Evolutionary conservation across 208 protist species (phyloP).

Genomic region (Trypanosoma mega): DNA sequence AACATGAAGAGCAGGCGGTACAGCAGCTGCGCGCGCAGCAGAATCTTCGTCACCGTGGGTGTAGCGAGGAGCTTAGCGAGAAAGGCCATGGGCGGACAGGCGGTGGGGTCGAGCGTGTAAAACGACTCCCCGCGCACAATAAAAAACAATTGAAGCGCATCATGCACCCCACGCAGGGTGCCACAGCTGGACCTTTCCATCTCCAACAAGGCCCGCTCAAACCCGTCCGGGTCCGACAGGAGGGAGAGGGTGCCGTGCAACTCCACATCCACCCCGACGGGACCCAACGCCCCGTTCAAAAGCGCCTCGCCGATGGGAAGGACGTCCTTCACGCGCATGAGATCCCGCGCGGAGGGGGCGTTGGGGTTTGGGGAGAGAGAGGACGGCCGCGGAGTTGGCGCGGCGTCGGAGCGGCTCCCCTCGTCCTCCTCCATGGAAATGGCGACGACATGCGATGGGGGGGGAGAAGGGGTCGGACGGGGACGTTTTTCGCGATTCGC

Average conservation of each 20-base stretch:
- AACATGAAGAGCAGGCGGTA: constrained; percentile 70
- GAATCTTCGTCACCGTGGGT: constrained; percentile 42
- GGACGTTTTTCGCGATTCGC: no score
- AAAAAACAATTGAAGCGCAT: constrained; percentile 41
- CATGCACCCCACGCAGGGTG: constrained; percentile 25
- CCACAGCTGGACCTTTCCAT: constrained; percentile 35
- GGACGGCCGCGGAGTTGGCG: neutral
- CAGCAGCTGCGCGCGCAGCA: constrained; percentile 46
- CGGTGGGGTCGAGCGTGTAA: constrained; percentile 45
- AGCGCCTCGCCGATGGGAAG: constrained; percentile 44
- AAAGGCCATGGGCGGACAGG: constrained; percentile 45
- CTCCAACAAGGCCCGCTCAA: constrained; percentile 31
- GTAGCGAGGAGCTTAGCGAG: constrained; percentile 52
- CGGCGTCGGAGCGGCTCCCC: constrained; percentile 9
- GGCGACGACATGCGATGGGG: no score
- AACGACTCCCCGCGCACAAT: constrained; percentile 34
- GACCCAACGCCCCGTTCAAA: constrained; percentile 49
- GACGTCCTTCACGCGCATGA: constrained; percentile 33
- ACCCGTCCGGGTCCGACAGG: constrained; percentile 39
- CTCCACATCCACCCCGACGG: constrained; percentile 64
- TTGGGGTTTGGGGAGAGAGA: constrained; percentile 6
- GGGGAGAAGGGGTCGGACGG: no score
- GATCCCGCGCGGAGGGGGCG: neutral
- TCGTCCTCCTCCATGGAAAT: no score
- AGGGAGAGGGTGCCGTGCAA: constrained; percentile 38